phyloP scores from a whole-genome alignment of 371 early-diverging fungal genomes.

The Mortierella sp. region DNA sequence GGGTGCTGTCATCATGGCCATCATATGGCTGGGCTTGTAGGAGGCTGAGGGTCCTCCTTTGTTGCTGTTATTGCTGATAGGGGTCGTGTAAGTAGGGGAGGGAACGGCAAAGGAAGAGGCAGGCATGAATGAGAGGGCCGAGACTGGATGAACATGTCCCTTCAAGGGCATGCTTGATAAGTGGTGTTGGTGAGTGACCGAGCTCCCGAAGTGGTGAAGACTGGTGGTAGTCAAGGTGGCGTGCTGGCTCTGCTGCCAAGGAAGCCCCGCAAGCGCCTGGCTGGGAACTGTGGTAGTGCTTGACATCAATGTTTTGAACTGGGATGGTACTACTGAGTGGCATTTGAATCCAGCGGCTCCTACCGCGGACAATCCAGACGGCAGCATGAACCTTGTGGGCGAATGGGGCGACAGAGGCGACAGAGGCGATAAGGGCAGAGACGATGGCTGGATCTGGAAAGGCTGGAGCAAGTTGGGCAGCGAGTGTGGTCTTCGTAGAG shows the following conservation, averaged over 20 bases:
- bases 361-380: conserved; percentile 21
- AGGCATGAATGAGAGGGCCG: conserved; percentile 2
- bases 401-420: conserved; percentile 23
- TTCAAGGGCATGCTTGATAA: neutral
- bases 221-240: conserved; percentile 35
- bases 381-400: conserved; percentile 9
- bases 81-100: neutral
- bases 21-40: conserved; percentile 5
- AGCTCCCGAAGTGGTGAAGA: conserved; percentile 12
- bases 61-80: neutral
- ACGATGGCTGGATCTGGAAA: conserved; percentile 9
- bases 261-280: conserved; percentile 21
- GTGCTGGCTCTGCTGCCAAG: conserved; percentile 44
- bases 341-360: conserved; percentile 7
- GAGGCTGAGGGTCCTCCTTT: neutral
- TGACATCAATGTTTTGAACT: conserved; percentile 42
- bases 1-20: conserved; percentile 9
- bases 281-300: conserved; percentile 21
- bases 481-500: neutral
- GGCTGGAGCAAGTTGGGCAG: conserved; percentile 7
- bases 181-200: conserved; percentile 8
- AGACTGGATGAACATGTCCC: conserved; percentile 16
- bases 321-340: conserved; percentile 24
- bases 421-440: neutral
- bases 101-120: neutral